Conservation (phyloP, 2,329 filamentous ascomycete genomes). For the Talaromyces sp. region DNA sequence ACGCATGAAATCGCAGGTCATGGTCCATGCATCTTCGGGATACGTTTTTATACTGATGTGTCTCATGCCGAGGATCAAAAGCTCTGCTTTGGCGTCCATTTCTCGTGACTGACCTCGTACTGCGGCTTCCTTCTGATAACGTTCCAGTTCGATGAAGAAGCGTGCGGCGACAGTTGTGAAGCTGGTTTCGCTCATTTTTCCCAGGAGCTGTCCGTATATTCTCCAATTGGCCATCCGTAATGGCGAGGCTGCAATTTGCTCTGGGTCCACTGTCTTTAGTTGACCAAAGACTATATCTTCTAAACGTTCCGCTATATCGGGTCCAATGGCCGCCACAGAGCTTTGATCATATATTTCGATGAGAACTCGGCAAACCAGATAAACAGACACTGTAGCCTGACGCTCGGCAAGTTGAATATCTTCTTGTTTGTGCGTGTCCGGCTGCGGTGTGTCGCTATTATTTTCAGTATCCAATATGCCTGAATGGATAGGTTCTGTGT, state of each 20-base stretch:
- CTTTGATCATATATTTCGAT: constrained; percentile 93
- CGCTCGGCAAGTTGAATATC: constrained; percentile 76
- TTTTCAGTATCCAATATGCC: constrained; percentile 28
- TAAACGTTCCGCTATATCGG: constrained; percentile 88
- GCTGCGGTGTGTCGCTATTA: constrained; percentile 19
- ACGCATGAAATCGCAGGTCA: constrained; percentile 83
- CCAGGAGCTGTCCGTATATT: constrained; percentile 84
- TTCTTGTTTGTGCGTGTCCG: constrained; percentile 52
- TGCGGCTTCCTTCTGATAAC: constrained; percentile 68
- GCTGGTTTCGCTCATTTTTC: constrained; percentile 93
- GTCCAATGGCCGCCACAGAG: constrained; percentile 71
- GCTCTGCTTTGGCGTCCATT: constrained; percentile 71
- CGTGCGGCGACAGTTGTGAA: constrained; percentile 77
- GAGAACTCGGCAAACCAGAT: constrained; percentile 87
- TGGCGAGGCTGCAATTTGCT: constrained; percentile 64
- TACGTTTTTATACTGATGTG: constrained; percentile 72
- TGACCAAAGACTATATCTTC: constrained; percentile 97
- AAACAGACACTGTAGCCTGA: constrained; percentile 89
- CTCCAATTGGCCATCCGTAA: constrained; percentile 93
- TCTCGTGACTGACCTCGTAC: constrained; percentile 48
- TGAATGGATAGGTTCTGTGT: constrained; percentile 64
- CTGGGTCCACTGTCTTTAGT: constrained; percentile 79
- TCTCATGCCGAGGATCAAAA: constrained; percentile 87
- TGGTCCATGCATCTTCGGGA: constrained; percentile 71
- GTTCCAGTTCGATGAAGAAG: constrained; percentile 75